Conservation (phyloP, 345 rosid species). For the Limnanthes douglasii region DNA sequence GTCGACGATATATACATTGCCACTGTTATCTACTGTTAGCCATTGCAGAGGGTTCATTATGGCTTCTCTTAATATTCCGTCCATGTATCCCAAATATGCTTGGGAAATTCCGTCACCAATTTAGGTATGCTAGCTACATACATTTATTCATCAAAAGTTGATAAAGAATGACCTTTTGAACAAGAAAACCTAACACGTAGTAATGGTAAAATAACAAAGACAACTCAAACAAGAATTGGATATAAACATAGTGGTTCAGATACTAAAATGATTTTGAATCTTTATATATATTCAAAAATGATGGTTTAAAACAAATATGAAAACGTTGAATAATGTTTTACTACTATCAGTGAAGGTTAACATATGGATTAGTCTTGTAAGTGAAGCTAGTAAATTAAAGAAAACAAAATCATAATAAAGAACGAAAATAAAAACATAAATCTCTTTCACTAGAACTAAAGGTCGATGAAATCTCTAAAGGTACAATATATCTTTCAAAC, state of each 20-base stretch:
- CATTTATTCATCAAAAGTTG: too few species aligned
- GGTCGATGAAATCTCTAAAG: slow-evolving; percentile 15
- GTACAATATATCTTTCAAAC: slow-evolving; percentile 29
- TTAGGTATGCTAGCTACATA: slow-evolving; percentile 78
- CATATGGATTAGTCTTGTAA: slow-evolving; percentile 11
- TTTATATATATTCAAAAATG: too few species aligned
- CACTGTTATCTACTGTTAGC: slow-evolving; percentile 64
- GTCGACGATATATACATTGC: slow-evolving; percentile 91
- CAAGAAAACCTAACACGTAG: too few species aligned
- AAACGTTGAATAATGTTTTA: slow-evolving; percentile 1
- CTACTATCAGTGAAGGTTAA: slow-evolving; percentile 3
- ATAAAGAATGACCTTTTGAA: too few species aligned
- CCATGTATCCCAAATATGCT: slow-evolving; percentile 77
- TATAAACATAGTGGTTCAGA: too few species aligned
- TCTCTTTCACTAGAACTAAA: slow-evolving; percentile 16
- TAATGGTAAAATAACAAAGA: too few species aligned
- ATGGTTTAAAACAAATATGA: too few species aligned
- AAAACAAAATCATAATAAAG: background rate
- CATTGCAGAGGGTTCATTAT: slow-evolving; percentile 88
- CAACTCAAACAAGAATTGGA: too few species aligned
- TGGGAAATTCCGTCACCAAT: slow-evolving; percentile 78
- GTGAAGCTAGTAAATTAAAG: slow-evolving; percentile 8
- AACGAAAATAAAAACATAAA: slow-evolving; percentile 9
- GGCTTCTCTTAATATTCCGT: slow-evolving; percentile 68
- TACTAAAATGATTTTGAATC: too few species aligned